Base-by-base conservation (phyloP, 495 filamentous ascomycete species). In the Hyaloscypha finlandica region DNA sequence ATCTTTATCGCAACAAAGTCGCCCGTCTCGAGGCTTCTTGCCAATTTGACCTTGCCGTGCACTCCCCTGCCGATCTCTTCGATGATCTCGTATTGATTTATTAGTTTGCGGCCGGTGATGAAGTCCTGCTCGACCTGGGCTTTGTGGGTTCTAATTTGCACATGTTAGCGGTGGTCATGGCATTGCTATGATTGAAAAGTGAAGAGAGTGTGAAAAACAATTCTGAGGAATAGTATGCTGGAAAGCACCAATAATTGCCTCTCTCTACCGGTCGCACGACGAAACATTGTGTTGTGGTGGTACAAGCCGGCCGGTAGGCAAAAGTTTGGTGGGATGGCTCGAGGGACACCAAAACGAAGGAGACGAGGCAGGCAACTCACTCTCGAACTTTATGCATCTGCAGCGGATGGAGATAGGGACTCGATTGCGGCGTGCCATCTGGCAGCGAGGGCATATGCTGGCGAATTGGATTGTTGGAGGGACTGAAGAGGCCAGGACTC, bases 1-100 rank as follows among this genome's bases (percentile, higher is more conserved):
- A 99, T 98, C 78, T 98, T 99, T 83, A 99, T 97, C 20, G 95
- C 95, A 5, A 97, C 94, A 70, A 89, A 86, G 63, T 96, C 91
- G 63, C 86, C 86, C 0, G 88, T 94, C 37, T 86, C 81, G 8
- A 90, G 77, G 72, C 97, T 92, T 52, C 90, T 85, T 35, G 93
- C 96, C 48, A 96, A 82, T 79, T 99, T 99, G 63, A 99, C 95
- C 78, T 98, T 99, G 65, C 95, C 95, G 76, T 99, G 95, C 65
- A 95, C 90, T 48, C 95, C 95, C 52, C 94, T 90, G 39, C 95
- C 95, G 61, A 99, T 89, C 79, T 98, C 96, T 74, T 96, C 89
- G 63, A 98, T 88, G 72, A 99, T 92, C 72, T 97, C 92, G 76
- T 99, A 99, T 68, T 97, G 87, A 72, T 99, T 99, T 82, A 99